These are phyloP conservation scores for Mortierella sp. DNA, from an alignment of 371 early-diverging fungal genomes.

Conservation along the genomic window DNA sequence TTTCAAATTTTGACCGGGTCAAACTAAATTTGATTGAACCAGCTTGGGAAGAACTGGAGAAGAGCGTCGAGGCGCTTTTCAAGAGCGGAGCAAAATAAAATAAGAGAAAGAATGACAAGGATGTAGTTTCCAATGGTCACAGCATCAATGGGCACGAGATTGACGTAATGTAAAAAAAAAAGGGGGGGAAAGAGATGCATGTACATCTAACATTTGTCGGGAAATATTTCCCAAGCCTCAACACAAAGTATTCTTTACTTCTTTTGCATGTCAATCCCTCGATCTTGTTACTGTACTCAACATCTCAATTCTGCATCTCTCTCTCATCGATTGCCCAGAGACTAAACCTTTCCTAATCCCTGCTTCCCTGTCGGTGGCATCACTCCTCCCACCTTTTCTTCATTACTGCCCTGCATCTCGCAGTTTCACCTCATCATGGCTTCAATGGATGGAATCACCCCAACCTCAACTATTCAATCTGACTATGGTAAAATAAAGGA, in stretches of 20 bases:
- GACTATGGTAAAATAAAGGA: conserved; percentile 7
- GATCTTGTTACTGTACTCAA: no score
- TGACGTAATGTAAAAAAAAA: no score
- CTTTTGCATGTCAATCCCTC: not conserved
- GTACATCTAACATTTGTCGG: not conserved
- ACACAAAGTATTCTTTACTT: not conserved
- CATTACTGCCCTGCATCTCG: not conserved
- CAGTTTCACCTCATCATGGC: not conserved
- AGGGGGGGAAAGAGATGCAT: not conserved
- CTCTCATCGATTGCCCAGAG: no score
- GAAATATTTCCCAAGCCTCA: no score
- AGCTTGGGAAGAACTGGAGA: conserved; percentile 32
- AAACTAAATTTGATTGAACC: conserved; percentile 32
- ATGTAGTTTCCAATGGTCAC: no score
- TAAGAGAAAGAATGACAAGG: no score
- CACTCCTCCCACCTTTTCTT: not conserved
- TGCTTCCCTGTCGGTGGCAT: no score
- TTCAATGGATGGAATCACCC: conserved; percentile 2
- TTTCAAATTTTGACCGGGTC: conserved; percentile 41
- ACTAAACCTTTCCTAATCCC: not conserved
- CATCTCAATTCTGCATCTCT: no score
- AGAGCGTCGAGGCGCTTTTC: not conserved
- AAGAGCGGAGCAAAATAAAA: no score
- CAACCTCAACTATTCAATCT: not conserved
- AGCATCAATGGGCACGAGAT: no score